Conservation (phyloP, 495 filamentous ascomycete genomes). For the Trichoderma virens region DNA sequence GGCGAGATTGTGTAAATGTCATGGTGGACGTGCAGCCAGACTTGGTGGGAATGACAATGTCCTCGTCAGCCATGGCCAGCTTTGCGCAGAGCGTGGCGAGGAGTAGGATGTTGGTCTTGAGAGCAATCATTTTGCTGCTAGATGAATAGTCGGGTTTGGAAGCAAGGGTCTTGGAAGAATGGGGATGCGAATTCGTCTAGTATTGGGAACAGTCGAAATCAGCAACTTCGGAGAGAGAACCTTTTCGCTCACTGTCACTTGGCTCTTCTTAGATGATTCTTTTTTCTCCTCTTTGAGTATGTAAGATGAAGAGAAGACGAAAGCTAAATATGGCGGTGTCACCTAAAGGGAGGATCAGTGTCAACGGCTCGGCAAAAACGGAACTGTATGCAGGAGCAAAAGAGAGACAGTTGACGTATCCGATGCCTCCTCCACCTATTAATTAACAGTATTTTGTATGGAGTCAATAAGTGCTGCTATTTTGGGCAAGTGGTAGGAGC, state of each 20-base stretch:
- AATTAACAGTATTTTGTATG: no score
- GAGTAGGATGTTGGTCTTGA: background rate
- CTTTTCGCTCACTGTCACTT: no score
- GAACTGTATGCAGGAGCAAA: no score
- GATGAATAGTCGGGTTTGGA: background rate
- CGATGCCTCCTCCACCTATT: background rate
- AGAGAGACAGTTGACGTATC: background rate
- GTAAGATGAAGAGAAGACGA: background rate
- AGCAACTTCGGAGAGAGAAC: no score
- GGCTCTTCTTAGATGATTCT: background rate
- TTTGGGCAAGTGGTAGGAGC: no score
- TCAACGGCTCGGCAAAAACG: background rate
- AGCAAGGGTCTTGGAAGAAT: background rate
- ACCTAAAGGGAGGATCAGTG: background rate
- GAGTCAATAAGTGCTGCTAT: no score
- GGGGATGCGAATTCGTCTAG: background rate
- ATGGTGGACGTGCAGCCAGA: slow-evolving; percentile 26
- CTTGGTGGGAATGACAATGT: background rate
- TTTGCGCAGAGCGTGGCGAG: background rate
- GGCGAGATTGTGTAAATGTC: background rate
- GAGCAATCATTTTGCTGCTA: background rate
- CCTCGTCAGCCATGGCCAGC: background rate
- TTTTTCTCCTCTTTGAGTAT: no score
- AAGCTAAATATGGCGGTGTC: background rate
- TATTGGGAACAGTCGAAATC: no score